Evolutionary conservation across 2,329 filamentous ascomycete species (phyloP).

Genomic region (Zymoseptoria ardabiliae): DNA sequence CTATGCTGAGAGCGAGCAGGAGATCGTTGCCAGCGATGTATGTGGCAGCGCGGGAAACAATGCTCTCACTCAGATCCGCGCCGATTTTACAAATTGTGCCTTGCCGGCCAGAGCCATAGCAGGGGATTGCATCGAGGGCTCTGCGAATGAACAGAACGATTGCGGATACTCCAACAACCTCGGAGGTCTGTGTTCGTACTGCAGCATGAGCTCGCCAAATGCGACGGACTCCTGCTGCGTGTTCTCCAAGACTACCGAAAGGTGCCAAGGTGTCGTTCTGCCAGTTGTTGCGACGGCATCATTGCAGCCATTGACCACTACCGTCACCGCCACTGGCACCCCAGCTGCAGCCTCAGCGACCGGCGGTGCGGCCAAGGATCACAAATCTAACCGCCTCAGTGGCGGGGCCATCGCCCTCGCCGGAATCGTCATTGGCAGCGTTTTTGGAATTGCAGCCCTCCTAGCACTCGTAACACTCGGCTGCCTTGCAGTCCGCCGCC

Average conservation of each 20-base stretch:
- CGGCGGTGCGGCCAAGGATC: constrained; percentile 22
- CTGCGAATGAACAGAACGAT: constrained; percentile 73
- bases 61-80: constrained; percentile 70
- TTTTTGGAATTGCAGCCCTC: constrained; percentile 65
- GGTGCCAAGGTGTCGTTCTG: constrained; percentile 69
- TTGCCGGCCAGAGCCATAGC: constrained; percentile 73
- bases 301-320: constrained; percentile 51
- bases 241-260: constrained; percentile 64
- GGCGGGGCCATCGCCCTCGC: constrained; percentile 91
- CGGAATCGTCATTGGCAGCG: constrained; percentile 75
- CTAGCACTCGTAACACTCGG: constrained; percentile 52
- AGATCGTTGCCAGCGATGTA: constrained; percentile 68
- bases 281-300: constrained; percentile 56
- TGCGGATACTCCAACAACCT: constrained; percentile 74
- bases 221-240: constrained; percentile 94
- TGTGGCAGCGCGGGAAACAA: constrained; percentile 60
- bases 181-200: constrained; percentile 78
- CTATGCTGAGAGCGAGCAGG: constrained; percentile 81
- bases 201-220: constrained; percentile 73
- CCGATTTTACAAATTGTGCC: constrained; percentile 86
- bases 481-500: constrained; percentile 53
- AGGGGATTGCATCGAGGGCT: constrained; percentile 65
- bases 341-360: constrained; percentile 13
- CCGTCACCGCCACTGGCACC: constrained; percentile 52
- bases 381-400: constrained; percentile 46